Base-by-base conservation (phyloP, 768 basidiomycete genomes). In the Jaapia argillacea region DNA sequence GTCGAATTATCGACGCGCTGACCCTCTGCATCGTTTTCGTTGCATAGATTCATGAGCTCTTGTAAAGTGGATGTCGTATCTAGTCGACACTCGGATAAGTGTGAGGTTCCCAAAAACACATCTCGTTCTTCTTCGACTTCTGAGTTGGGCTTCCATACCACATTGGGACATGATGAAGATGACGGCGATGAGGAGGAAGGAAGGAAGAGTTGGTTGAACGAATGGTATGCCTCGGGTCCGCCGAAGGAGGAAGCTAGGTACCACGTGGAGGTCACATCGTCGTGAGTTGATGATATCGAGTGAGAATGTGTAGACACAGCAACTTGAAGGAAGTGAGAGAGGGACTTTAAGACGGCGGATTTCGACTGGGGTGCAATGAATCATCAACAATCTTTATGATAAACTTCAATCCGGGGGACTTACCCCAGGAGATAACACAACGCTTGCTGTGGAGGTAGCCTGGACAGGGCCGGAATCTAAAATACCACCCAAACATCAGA, bases 271-370 rank as follows among this genome's bases (percentile, higher is more conserved):
- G 47, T 24, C 25, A 40, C 42, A 16, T 48, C 28, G 6, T 41
- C 31, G 22, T 45, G 24, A 40, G 41, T 38, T 24, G 45, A 48
- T 42, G 59, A 50, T 50, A 72, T 52, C n/a, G n/a, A n/a, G n/a
- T n/a, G n/a, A n/a, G n/a, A n/a, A n/a, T n/a, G n/a, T n/a, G n/a
- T n/a, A n/a, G n/a, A n/a, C n/a, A n/a, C n/a, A 5, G 77, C 79
- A 45, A 59, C 54, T 12, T 62, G 63, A 18, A 92, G 68, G 57
- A 91, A 91, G 2, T 67, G 69, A 12, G 79, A 69, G 28, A 92
- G 63, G 2, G 89, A 90, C 44, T 67, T 71, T 46, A 90, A 61
- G 6, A 90, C 75, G n/a, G 80, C 70, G 42, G 85, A 71, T 62
- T 82, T 89, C 10, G 89, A 88, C 86, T 88, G 13, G 39, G 39